Evolutionary conservation across 805 yeast species (phyloP).

Genomic region (Tetrapisispora nanseiensis): DNA sequence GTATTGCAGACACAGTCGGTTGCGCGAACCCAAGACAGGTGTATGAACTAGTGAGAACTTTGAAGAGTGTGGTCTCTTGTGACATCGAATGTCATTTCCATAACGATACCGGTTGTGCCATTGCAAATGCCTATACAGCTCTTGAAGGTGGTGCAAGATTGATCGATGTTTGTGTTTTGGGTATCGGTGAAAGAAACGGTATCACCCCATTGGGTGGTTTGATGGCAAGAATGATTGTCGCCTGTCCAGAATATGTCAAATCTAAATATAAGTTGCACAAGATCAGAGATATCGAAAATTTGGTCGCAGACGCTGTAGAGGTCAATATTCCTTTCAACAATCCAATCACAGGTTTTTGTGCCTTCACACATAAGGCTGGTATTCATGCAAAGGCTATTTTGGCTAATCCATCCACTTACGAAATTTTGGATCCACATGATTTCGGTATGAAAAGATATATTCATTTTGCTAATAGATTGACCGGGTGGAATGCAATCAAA

Average conservation of each 20-base stretch:
- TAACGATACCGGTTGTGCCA: constrained; percentile 97
- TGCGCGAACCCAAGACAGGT: constrained; percentile 99
- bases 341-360: constrained; percentile 98
- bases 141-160: constrained; percentile 94
- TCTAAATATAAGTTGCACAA: constrained; percentile 92
- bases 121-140: constrained; percentile 97
- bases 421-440: constrained; percentile 87
- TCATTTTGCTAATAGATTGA: constrained; percentile 93
- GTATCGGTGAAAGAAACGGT: constrained; percentile 98
- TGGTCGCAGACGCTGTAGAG: constrained; percentile 95
- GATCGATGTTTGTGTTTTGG: constrained; percentile 93
- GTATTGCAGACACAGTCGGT: constrained; percentile 98
- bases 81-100: constrained; percentile 99
- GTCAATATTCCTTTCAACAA: constrained; percentile 96
- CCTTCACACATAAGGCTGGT: constrained; percentile 98
- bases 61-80: constrained; percentile 86
- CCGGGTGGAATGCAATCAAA: constrained; percentile 99
- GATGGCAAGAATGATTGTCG: constrained; percentile 98
- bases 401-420: constrained; percentile 97
- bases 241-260: constrained; percentile 91
- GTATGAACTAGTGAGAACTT: constrained; percentile 87
- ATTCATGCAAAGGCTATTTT: constrained; percentile 97
- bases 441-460: constrained; percentile 93
- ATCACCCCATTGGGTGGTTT: constrained; percentile 95
- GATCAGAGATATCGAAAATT: constrained; percentile 87